Evolutionary conservation across 129 eudicot genomes (phyloP).

Genomic region (Helichrysum umbraculigerum): DNA sequence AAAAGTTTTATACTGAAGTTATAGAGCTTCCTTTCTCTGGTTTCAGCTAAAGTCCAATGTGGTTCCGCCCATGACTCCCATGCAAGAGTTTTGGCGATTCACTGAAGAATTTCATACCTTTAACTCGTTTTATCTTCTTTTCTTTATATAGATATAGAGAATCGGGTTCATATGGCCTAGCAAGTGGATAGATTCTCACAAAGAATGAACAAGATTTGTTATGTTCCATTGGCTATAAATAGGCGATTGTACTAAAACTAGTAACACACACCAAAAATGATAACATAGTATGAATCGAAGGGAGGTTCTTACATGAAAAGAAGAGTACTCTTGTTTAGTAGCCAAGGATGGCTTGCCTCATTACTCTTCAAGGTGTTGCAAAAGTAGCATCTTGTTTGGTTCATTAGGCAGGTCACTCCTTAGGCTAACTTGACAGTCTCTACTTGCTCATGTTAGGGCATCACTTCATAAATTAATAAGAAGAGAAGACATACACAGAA

Average conservation of each 20-base stretch:
- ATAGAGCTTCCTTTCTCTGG: too few species aligned
- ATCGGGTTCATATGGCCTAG: neutral
- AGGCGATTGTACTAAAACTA: neutral
- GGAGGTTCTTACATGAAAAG: conserved; percentile 23
- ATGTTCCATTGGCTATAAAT: conserved; percentile 12
- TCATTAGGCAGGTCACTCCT: conserved; percentile 16
- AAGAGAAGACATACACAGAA: neutral
- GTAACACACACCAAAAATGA: neutral
- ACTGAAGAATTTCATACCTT: neutral
- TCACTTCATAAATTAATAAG: neutral
- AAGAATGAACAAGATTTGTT: conserved; percentile 10
- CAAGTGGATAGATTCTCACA: conserved; percentile 9
- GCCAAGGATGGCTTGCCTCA: conserved; percentile 79
- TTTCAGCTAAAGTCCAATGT: neutral
- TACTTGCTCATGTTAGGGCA: conserved; percentile 21
- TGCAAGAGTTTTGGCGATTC: neutral
- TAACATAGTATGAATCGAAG: conserved; percentile 11
- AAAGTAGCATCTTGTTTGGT: conserved; percentile 13
- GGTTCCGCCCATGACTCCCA: neutral
- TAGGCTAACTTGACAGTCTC: conserved; percentile 26
- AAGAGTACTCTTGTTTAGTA: conserved; percentile 38
- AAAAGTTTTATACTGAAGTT: too few species aligned
- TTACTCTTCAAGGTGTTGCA: conserved; percentile 14
- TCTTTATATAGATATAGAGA: neutral
- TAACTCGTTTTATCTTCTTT: too few species aligned